phyloP scores from a whole-genome alignment of 1,284 basidiomycete species.

The Puccinia polysora region DNA sequence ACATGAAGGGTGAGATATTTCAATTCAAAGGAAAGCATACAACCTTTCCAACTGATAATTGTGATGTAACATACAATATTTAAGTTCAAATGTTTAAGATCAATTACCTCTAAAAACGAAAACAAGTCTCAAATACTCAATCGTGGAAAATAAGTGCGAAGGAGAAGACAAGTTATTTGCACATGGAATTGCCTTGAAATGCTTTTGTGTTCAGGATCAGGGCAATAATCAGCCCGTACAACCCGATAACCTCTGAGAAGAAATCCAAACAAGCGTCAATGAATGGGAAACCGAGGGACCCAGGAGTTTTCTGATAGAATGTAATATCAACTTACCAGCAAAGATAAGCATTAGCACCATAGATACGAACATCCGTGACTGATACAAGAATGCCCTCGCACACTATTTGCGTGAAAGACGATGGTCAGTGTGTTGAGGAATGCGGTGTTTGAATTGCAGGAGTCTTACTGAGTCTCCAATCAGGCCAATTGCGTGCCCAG shows the following conservation, averaged over 20 bases:
- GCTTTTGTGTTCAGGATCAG: slow-evolving; percentile 58
- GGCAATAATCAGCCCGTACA: slow-evolving; percentile 60
- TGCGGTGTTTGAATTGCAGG: too few relatives aligned
- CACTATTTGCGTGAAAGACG: slow-evolving; percentile 14
- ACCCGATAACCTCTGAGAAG: slow-evolving; percentile 55
- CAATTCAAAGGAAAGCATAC: too few relatives aligned
- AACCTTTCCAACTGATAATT: too few relatives aligned
- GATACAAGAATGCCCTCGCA: slow-evolving; percentile 41
- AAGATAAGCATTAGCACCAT: slow-evolving; percentile 45
- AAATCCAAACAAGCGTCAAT: slow-evolving; percentile 43
- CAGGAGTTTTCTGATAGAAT: slow-evolving; percentile 47
- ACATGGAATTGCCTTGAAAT: slow-evolving; percentile 37
- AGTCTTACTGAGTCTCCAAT: slow-evolving; percentile 54
- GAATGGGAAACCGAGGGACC: slow-evolving; percentile 30
- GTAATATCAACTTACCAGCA: slow-evolving; percentile 26
- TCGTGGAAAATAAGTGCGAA: too few relatives aligned
- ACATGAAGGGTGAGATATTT: too few relatives aligned
- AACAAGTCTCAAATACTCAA: too few relatives aligned
- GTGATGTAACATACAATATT: too few relatives aligned
- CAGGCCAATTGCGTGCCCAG: slow-evolving; percentile 54
- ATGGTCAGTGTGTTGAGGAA: too few relatives aligned
- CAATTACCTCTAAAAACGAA: too few relatives aligned
- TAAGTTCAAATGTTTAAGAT: too few relatives aligned
- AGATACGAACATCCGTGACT: slow-evolving; percentile 43
- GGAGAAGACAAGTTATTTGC: too few relatives aligned